Percentiles rank a stretch among this genome's conserved stretches.
Evolutionary conservation across 2,329 filamentous ascomycete genomes (phyloP).

Genomic region (Colletotrichum echinochloae): DNA sequence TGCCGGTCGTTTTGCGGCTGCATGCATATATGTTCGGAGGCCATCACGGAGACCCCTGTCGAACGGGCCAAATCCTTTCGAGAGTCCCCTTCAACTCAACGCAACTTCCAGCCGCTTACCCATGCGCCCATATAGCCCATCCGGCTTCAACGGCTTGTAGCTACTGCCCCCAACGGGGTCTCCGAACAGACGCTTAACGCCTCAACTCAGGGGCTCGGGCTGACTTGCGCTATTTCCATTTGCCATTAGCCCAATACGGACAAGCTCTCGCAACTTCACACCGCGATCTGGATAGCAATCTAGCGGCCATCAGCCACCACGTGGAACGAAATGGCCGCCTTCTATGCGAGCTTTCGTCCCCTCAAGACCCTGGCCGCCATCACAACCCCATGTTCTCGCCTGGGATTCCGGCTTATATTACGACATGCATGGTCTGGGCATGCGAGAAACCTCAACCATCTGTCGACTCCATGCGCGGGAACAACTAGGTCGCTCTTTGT

Average conservation of each 20-base stretch:
- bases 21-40: conserved; percentile 5
- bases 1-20: conserved; percentile 24
- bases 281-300: conserved; percentile 25
- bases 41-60: background rate
- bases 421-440: conserved; percentile 6
- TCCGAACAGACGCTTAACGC: conserved; percentile 12
- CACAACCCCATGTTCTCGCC: conserved; percentile 8
- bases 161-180: background rate
- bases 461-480: background rate
- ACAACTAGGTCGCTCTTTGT: background rate
- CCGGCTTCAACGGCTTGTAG: background rate
- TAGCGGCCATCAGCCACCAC: conserved; percentile 38
- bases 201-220: conserved; percentile 12
- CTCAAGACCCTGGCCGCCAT: background rate
- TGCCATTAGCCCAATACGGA: background rate
- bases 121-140: background rate
- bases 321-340: conserved; percentile 19
- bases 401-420: conserved; percentile 4
- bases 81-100: background rate
- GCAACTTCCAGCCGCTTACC: background rate
- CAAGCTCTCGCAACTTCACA: conserved; percentile 24
- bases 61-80: background rate
- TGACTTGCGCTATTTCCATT: background rate
- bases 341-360: conserved; percentile 6
- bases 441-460: background rate